These are phyloP conservation scores for Aspergillus sp. DNA, from an alignment of 2,329 filamentous ascomycete genomes.

Conservation along the genomic window DNA sequence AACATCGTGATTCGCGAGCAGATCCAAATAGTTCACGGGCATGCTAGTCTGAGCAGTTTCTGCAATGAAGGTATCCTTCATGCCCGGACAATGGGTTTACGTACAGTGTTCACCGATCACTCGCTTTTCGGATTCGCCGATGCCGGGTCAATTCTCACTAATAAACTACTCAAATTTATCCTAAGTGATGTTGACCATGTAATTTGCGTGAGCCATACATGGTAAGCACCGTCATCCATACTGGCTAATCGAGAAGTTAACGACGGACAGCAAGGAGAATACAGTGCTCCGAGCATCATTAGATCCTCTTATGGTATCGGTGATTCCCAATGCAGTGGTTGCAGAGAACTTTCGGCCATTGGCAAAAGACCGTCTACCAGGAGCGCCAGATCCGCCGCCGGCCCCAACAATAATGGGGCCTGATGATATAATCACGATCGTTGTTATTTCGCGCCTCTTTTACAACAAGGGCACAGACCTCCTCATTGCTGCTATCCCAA, in stretches of 20 bases:
- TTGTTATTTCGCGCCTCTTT: slow-evolving; percentile 94
- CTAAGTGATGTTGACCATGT: slow-evolving; percentile 97
- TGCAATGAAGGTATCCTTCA: slow-evolving; percentile 95
- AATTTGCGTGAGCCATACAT: slow-evolving; percentile 97
- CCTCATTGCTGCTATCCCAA: slow-evolving; percentile 90
- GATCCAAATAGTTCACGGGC: slow-evolving; percentile 97
- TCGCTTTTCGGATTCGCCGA: slow-evolving; percentile 97
- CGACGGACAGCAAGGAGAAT: slow-evolving; percentile 75
- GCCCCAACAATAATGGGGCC: slow-evolving; percentile 54
- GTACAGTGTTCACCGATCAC: slow-evolving; percentile 96
- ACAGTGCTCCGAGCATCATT: slow-evolving; percentile 90
- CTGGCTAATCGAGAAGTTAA: no score
- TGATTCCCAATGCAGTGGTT: slow-evolving; percentile 95
- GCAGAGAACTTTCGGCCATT: slow-evolving; percentile 89
- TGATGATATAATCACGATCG: slow-evolving; percentile 86
- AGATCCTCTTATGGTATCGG: slow-evolving; percentile 94
- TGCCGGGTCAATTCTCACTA: slow-evolving; percentile 89
- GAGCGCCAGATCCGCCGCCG: slow-evolving; percentile 54
- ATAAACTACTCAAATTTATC: slow-evolving; percentile 94
- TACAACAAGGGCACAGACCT: slow-evolving; percentile 99
- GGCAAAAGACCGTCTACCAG: slow-evolving; percentile 19
- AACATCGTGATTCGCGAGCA: slow-evolving; percentile 92
- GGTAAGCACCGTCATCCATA: slow-evolving; percentile 51
- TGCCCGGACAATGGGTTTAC: slow-evolving; percentile 89
- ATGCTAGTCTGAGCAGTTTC: slow-evolving; percentile 85